Percentiles rank a stretch among this genome's conserved stretches.
Evolutionary conservation across 1,284 basidiomycete genomes (phyloP).

Genomic region (Cutaneotrichosporon cavernicola): DNA sequence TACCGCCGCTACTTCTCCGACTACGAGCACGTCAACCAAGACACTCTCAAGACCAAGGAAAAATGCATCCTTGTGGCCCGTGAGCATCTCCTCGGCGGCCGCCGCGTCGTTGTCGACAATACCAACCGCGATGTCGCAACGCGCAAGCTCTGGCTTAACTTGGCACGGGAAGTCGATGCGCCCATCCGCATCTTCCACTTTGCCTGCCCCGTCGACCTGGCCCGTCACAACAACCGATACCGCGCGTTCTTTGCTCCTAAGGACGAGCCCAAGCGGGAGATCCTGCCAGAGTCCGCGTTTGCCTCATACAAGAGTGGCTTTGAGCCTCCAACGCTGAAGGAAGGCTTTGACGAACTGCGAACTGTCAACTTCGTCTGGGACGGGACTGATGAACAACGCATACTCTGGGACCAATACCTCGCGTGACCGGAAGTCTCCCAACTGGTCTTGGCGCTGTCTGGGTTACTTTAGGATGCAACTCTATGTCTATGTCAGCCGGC

Average conservation of each 20-base stretch:
- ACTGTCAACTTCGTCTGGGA: constrained; percentile 75
- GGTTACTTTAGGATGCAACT: background rate
- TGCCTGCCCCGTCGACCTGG: constrained; percentile 67
- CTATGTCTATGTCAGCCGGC: background rate
- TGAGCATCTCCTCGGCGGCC: constrained; percentile 60
- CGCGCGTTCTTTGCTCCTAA: constrained; percentile 60
- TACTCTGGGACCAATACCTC: constrained; percentile 72
- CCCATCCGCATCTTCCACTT: constrained; percentile 71
- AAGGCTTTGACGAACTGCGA: constrained; percentile 75
- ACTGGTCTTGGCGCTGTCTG: background rate
- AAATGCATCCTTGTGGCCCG: constrained; percentile 71
- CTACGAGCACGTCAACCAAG: constrained; percentile 84
- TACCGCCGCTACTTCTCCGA: constrained; percentile 69
- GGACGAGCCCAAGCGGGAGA: constrained; percentile 53
- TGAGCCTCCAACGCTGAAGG: constrained; percentile 64
- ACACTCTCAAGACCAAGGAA: constrained; percentile 65
- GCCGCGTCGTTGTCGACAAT: constrained; percentile 80
- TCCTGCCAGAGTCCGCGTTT: constrained; percentile 68
- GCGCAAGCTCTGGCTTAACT: constrained; percentile 65
- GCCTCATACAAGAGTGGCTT: constrained; percentile 62
- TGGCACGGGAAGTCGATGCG: constrained; percentile 62
- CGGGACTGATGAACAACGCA: constrained; percentile 67
- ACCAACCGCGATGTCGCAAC: constrained; percentile 74
- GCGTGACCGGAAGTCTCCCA: background rate
- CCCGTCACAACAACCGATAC: constrained; percentile 87